A percentile compares a stretch with the other conserved stretches of the same genome.
Evolutionary conservation across 352 stramenopile species (phyloP).

Genomic region (Phytophthora sp.): DNA sequence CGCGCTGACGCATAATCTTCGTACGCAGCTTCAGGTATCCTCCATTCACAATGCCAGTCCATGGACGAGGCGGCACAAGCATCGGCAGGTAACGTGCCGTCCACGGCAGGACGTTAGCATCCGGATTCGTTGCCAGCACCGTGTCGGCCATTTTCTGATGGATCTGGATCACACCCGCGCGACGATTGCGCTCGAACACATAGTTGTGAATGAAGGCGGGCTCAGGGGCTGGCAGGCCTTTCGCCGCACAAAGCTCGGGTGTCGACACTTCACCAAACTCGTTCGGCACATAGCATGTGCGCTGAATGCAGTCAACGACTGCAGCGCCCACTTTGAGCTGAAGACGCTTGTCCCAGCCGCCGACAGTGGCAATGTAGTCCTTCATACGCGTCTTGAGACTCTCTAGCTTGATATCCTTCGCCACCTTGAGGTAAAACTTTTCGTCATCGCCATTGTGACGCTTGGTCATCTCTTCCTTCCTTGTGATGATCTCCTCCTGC

Average conservation of each 20-base stretch:
- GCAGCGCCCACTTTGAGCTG: constrained; percentile 91
- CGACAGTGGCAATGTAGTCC: constrained; percentile 73
- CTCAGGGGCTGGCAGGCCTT: constrained; percentile 34
- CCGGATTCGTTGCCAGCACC: constrained; percentile 56
- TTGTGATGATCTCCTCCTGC: constrained; percentile 75
- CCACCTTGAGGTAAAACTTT: constrained; percentile 41
- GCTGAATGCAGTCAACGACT: constrained; percentile 80
- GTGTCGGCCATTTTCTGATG: constrained; percentile 63
- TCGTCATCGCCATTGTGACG: constrained; percentile 22
- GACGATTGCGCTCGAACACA: constrained; percentile 81
- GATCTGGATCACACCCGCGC: constrained; percentile 80
- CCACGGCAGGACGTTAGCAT: constrained; percentile 74
- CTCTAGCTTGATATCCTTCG: constrained; percentile 39
- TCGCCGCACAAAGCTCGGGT: constrained; percentile 39
- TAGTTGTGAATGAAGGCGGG: constrained; percentile 80
- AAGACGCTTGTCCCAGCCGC: constrained; percentile 87
- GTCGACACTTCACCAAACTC: constrained; percentile 35
- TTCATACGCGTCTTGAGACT: constrained; percentile 53
- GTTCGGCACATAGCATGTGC: constrained; percentile 75
- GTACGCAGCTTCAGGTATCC: constrained; percentile 94
- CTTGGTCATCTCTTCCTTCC: constrained; percentile 54
- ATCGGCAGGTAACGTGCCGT: constrained; percentile 94
- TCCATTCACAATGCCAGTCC: constrained; percentile 89
- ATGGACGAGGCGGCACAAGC: constrained; percentile 94
- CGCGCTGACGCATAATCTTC: constrained; percentile 93